These are phyloP conservation scores for Trichoderma parareesei DNA, from an alignment of 495 filamentous ascomycete genomes.

Conservation along the genomic window DNA sequence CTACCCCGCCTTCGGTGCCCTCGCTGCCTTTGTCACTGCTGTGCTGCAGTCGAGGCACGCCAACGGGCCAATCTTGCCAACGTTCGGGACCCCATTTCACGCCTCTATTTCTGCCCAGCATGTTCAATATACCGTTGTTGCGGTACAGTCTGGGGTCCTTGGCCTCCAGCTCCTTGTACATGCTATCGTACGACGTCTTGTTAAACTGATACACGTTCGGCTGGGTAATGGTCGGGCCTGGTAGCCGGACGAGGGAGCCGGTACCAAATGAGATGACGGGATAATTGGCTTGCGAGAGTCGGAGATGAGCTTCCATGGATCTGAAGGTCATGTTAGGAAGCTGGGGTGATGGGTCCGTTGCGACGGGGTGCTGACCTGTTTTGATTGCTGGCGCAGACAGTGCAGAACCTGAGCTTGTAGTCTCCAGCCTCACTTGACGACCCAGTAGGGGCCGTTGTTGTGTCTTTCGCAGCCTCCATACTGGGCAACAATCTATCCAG, in stretches of 20 bases:
- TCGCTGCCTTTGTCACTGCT: slow-evolving; percentile 55
- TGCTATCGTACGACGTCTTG: slow-evolving; percentile 80
- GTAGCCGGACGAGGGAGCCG: slow-evolving; percentile 87
- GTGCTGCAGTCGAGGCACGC: slow-evolving; percentile 64
- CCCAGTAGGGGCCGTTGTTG: slow-evolving; percentile 26
- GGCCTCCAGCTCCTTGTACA: slow-evolving; percentile 76
- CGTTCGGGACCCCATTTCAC: slow-evolving; percentile 95
- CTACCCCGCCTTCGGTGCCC: slow-evolving; percentile 84
- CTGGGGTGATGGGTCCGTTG: neutral
- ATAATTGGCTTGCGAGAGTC: slow-evolving; percentile 74
- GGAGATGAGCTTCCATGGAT: slow-evolving; percentile 96
- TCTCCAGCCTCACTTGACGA: slow-evolving; percentile 33
- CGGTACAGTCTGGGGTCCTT: slow-evolving; percentile 88
- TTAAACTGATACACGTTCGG: slow-evolving; percentile 98
- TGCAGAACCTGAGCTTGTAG: slow-evolving; percentile 93
- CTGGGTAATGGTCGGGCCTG: slow-evolving; percentile 78
- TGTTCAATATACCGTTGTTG: slow-evolving; percentile 85
- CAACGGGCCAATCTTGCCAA: slow-evolving; percentile 96
- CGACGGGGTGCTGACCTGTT: slow-evolving; percentile 59
- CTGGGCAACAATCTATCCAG: slow-evolving; percentile 5
- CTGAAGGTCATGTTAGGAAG: slow-evolving; percentile 30
- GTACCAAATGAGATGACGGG: slow-evolving; percentile 98
- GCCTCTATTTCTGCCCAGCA: slow-evolving; percentile 84
- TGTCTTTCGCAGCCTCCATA: slow-evolving; percentile 31
- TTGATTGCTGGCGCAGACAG: slow-evolving; percentile 95